These are phyloP conservation scores for Sungouiozyma ichnusensis DNA, from an alignment of 805 yeast genomes.

Conservation along the genomic window DNA sequence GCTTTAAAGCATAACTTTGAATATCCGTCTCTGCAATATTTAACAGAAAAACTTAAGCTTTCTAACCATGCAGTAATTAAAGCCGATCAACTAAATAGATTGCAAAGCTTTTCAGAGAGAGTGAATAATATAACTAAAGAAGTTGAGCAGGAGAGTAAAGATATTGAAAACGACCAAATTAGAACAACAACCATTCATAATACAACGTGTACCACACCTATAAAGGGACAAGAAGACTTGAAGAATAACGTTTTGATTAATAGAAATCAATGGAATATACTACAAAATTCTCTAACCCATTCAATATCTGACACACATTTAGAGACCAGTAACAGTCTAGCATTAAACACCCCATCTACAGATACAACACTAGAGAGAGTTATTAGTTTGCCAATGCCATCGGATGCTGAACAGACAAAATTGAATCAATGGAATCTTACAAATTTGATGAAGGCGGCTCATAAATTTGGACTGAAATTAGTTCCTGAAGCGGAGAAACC, in stretches of 20 bases:
- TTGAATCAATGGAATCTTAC: neutral
- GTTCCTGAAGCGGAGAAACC: neutral
- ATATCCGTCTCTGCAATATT: conserved; percentile 11
- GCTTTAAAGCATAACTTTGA: neutral
- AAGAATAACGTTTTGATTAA: neutral
- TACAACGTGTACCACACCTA: too few relatives aligned
- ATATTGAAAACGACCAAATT: neutral
- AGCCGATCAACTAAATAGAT: neutral
- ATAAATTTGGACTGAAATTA: neutral
- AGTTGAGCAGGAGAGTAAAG: neutral
- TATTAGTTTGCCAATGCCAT: neutral
- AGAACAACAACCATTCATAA: neutral
- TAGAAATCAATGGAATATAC: neutral
- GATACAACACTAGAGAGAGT: neutral
- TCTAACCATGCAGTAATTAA: neutral
- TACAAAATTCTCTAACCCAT: neutral
- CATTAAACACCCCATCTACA: too few relatives aligned
- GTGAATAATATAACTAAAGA: neutral
- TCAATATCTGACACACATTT: neutral
- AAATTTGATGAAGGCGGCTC: neutral
- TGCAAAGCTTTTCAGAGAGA: neutral
- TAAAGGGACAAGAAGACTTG: neutral
- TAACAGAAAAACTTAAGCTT: conserved; percentile 5
- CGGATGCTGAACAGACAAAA: neutral
- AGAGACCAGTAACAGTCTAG: neutral